A percentile compares a stretch with the other conserved stretches of the same genome.
These are phyloP conservation scores for Plasmodium berghei DNA, from an alignment of 169 alveolate genomes.

Conservation along the genomic window DNA sequence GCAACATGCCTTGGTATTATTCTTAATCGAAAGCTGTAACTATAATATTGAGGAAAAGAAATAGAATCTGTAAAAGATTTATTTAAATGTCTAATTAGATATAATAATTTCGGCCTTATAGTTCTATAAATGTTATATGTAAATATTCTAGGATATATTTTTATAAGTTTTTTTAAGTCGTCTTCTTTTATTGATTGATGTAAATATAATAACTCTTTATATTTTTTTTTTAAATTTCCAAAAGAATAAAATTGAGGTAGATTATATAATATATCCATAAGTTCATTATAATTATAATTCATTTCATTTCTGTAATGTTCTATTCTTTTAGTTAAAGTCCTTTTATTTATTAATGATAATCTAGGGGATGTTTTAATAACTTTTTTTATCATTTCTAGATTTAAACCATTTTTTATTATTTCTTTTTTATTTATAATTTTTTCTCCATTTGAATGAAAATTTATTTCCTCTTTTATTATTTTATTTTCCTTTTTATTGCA, in stretches of 20 bases:
- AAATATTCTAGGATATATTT: conserved; percentile 79
- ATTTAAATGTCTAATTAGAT: conserved; percentile 79
- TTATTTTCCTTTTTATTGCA: conserved; percentile 31
- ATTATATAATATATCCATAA: conserved; percentile 39
- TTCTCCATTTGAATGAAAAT: conserved; percentile 36
- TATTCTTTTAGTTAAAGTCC: conserved; percentile 47
- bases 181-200: conserved; percentile 67
- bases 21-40: conserved; percentile 83
- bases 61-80: conserved; percentile 73
- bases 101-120: conserved; percentile 82
- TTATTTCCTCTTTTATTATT: conserved; percentile 38
- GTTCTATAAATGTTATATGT: conserved; percentile 79
- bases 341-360: conserved; percentile 58
- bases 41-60: conserved; percentile 80
- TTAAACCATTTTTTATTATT: conserved; percentile 35
- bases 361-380: conserved; percentile 61
- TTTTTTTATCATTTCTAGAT: conserved; percentile 71
- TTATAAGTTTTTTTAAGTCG: conserved; percentile 77
- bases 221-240: conserved; percentile 75
- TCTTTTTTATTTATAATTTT: conserved; percentile 25
- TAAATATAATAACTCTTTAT: conserved; percentile 58
- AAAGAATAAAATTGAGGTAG: conserved; percentile 71
- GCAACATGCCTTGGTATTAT: conserved; percentile 86
- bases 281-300: conserved; percentile 42
- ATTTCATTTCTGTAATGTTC: conserved; percentile 68